phyloP scores from a whole-genome alignment of 2,329 filamentous ascomycete species.

The Blastomyces gilchristii region DNA sequence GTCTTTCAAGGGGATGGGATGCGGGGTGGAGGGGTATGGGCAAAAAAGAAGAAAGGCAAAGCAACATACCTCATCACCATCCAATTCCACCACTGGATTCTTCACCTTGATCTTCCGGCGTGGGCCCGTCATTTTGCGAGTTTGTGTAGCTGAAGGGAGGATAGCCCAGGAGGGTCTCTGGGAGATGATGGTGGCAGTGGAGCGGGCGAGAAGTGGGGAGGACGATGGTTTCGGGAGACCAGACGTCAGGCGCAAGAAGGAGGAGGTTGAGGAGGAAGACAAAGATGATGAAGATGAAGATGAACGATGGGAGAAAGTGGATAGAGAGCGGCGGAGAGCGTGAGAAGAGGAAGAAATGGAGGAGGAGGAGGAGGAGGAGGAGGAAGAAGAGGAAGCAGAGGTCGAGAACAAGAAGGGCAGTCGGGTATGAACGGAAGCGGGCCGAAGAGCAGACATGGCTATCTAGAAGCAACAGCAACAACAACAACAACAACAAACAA shows the following conservation, averaged over 20 bases:
- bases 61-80: constrained; percentile 56
- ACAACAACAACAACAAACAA: too few relatives aligned
- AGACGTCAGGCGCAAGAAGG: constrained; percentile 11
- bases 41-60: not conserved
- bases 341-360: not conserved
- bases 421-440: constrained; percentile 32
- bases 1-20: not conserved
- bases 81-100: constrained; percentile 96
- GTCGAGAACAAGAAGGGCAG: constrained; percentile 20
- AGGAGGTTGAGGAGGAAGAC: constrained; percentile 18
- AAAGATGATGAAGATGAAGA: constrained; percentile 14
- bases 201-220: constrained; percentile 19
- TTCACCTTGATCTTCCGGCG: constrained; percentile 94
- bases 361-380: constrained; percentile 15
- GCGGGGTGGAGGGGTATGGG: not conserved
- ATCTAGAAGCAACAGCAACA: not conserved
- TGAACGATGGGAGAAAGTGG: constrained; percentile 11
- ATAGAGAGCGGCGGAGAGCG: constrained; percentile 9
- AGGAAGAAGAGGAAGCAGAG: constrained; percentile 15
- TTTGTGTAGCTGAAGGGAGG: constrained; percentile 18
- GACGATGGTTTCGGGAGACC: constrained; percentile 5
- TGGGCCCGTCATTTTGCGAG: constrained; percentile 37
- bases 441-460: constrained; percentile 30
- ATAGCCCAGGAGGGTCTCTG: constrained; percentile 8
- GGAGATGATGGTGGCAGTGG: constrained; percentile 7